Evolutionary conservation across 495 filamentous ascomycete genomes (phyloP).

Genomic region (Chaetomidium leptoderma): DNA sequence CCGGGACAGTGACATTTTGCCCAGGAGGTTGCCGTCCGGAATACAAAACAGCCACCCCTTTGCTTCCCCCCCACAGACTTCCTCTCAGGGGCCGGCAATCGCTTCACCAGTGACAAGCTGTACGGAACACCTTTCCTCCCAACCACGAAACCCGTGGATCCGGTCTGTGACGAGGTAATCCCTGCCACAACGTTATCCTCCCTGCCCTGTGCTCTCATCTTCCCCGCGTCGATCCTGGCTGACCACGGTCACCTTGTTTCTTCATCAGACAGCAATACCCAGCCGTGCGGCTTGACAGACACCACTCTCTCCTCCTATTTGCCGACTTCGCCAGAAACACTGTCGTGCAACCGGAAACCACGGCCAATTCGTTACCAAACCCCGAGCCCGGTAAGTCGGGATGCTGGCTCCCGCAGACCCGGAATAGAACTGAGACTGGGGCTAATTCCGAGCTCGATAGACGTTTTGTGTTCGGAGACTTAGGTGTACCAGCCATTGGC

Average conservation of each 20-base stretch:
- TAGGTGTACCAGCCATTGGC: not conserved
- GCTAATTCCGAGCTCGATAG: not conserved
- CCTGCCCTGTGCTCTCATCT: not conserved
- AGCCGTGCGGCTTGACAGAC: slow-evolving; percentile 25
- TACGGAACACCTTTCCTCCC: not conserved
- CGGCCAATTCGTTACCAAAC: slow-evolving; percentile 18
- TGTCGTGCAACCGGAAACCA: slow-evolving; percentile 12
- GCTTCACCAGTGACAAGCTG: not conserved
- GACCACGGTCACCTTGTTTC: not conserved
- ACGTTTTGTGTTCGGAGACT: not conserved
- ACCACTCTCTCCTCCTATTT: not conserved
- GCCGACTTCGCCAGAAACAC: not conserved
- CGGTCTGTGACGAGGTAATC: not conserved
- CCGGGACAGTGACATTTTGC: not conserved
- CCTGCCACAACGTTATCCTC: not conserved
- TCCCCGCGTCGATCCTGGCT: slow-evolving; percentile 12
- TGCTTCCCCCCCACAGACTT: not conserved
- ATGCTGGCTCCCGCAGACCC: not conserved
- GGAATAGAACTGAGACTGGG: not conserved
- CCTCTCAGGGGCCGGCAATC: not conserved
- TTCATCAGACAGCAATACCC: slow-evolving; percentile 10
- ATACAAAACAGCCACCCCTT: not conserved
- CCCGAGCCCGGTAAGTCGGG: slow-evolving; percentile 7
- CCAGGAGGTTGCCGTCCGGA: not conserved
- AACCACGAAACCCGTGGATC: not conserved